phyloP scores from a whole-genome alignment of 768 basidiomycete species.

The Macrolepiota dolichaula region DNA sequence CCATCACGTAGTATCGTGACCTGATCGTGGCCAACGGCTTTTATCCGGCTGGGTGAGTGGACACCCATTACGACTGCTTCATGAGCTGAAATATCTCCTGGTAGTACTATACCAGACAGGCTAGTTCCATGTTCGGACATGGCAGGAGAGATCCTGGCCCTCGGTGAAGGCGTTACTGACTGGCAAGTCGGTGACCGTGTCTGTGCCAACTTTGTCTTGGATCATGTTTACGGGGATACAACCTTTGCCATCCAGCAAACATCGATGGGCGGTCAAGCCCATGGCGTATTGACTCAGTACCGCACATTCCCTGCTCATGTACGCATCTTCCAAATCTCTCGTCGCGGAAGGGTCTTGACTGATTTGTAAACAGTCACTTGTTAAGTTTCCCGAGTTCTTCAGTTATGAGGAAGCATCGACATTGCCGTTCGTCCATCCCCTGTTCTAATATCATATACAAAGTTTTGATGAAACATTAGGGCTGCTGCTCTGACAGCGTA shows the following conservation, averaged over 20 bases:
- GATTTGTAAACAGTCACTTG: conserved; percentile 33
- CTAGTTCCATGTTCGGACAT: conserved; percentile 45
- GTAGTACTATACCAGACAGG: conserved; percentile 17
- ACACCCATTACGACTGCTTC: not conserved
- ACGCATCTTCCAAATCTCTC: not conserved
- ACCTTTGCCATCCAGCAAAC: conserved; percentile 28
- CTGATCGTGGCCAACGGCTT: conserved; percentile 35
- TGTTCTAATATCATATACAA: not conserved
- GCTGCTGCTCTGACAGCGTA: conserved; percentile 66
- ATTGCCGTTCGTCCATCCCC: not conserved
- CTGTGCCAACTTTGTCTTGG: conserved; percentile 47
- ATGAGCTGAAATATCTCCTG: not conserved
- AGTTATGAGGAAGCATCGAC: conserved; percentile 20
- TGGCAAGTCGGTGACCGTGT: conserved; percentile 60
- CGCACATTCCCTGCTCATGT: conserved; percentile 31
- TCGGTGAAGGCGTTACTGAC: conserved; percentile 38
- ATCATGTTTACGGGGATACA: conserved; percentile 44
- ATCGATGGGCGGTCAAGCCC: conserved; percentile 41
- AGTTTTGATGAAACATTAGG: conserved; percentile 19
- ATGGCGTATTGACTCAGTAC: conserved; percentile 56
- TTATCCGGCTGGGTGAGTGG: conserved; percentile 26
- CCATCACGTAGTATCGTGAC: conserved; percentile 41
- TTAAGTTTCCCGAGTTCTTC: conserved; percentile 52
- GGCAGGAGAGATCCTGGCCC: conserved; percentile 55
- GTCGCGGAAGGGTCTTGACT: not conserved